phyloP scores from a whole-genome alignment of 371 early-diverging fungal genomes.

The Rhizopus arrhizus region DNA sequence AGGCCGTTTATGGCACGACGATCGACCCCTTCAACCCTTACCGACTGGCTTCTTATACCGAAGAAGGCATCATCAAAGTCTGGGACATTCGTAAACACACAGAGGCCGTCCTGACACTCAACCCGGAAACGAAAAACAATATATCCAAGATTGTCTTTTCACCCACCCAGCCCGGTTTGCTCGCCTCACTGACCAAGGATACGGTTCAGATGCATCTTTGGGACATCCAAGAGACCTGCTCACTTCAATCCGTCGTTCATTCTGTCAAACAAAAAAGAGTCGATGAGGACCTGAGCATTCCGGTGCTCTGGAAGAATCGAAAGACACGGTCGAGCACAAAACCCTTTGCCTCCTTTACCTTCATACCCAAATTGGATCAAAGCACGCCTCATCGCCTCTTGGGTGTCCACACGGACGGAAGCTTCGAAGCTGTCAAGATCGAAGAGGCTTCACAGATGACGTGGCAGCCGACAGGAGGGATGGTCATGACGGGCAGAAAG shows the following conservation, averaged over 20 bases:
- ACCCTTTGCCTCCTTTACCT: conserved; percentile 60
- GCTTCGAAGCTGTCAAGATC: conserved; percentile 59
- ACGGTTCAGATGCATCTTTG: conserved; percentile 59
- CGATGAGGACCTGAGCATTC: conserved; percentile 51
- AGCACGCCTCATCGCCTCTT: conserved; percentile 39
- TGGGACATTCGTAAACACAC: conserved; percentile 78
- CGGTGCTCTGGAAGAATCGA: conserved; percentile 67
- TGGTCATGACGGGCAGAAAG: conserved; percentile 57
- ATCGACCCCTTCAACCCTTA: conserved; percentile 74
- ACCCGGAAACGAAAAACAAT: conserved; percentile 40
- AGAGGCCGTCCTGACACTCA: conserved; percentile 55
- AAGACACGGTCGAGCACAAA: conserved; percentile 54
- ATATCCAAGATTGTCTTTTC: conserved; percentile 67
- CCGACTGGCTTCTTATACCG: conserved; percentile 74
- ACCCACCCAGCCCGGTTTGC: conserved; percentile 62
- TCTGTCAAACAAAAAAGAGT: conserved; percentile 11
- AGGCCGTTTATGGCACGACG: conserved; percentile 71
- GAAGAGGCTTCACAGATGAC: conserved; percentile 64
- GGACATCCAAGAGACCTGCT: conserved; percentile 65
- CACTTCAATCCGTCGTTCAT: conserved; percentile 26
- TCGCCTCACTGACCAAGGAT: conserved; percentile 70
- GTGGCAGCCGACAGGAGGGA: conserved; percentile 67
- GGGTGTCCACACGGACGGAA: conserved; percentile 61
- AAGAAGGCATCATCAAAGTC: conserved; percentile 71
- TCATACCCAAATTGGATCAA: conserved; percentile 50